Percentiles rank a stretch among this genome's conserved stretches.
Evolutionary conservation across 2,329 filamentous ascomycete species (phyloP).

Genomic region (Cladosporium sp.): DNA sequence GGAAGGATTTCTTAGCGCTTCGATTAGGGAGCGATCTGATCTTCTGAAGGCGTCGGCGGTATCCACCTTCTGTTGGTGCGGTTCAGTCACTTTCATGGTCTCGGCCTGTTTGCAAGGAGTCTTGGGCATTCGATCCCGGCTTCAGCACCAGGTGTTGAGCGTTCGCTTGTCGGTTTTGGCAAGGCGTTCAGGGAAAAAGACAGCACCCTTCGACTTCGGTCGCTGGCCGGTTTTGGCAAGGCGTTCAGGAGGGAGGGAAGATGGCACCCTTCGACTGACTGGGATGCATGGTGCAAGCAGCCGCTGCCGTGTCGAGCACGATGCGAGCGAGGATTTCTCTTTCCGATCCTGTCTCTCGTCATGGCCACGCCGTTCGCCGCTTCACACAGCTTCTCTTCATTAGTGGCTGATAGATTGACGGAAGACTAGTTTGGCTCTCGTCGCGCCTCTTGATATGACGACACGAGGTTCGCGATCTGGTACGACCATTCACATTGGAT

Average conservation of each 20-base stretch:
- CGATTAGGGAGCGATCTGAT: too few relatives aligned
- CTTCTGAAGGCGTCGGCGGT: too few relatives aligned
- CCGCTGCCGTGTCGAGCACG: background rate
- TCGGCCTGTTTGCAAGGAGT: slow-evolving; percentile 22
- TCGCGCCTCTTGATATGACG: slow-evolving; percentile 13
- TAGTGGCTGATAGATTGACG: slow-evolving; percentile 33
- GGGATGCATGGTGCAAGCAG: background rate
- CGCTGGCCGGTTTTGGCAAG: too few relatives aligned
- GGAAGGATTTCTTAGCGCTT: too few relatives aligned
- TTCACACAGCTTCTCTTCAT: slow-evolving; percentile 24
- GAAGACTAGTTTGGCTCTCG: slow-evolving; percentile 28
- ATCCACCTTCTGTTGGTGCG: too few relatives aligned
- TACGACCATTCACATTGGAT: too few relatives aligned
- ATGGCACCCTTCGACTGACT: background rate
- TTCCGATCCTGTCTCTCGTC: slow-evolving; percentile 22
- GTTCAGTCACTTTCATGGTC: slow-evolving; percentile 2
- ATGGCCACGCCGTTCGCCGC: slow-evolving; percentile 29
- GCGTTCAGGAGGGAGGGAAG: too few relatives aligned
- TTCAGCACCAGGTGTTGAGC: slow-evolving; percentile 27
- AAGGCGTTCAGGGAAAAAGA: slow-evolving; percentile 14
- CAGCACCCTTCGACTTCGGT: background rate
- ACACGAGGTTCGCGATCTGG: too few relatives aligned
- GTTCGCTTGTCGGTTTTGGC: slow-evolving; percentile 20
- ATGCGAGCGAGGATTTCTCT: slow-evolving; percentile 12
- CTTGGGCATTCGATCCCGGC: slow-evolving; percentile 20